Conservation (phyloP, 2,329 filamentous ascomycete genomes). For the Alternaria sp. region DNA sequence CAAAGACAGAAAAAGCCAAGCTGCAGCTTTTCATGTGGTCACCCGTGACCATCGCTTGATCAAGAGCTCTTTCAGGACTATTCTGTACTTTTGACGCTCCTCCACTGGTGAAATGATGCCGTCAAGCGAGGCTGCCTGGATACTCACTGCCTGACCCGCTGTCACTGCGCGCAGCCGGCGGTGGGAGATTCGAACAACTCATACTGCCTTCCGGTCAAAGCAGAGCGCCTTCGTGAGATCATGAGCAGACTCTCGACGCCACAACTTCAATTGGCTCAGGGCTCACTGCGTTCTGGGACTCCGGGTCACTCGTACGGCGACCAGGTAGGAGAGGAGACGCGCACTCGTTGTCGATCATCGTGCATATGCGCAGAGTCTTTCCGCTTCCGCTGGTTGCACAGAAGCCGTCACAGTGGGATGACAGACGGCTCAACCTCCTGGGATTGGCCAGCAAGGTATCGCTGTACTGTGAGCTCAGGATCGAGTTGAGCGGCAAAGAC, state of each 20-base stretch:
- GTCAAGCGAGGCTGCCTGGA: constrained; percentile 20
- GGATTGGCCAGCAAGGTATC: constrained; percentile 4
- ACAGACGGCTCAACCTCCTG: constrained; percentile 21
- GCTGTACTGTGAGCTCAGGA: constrained; percentile 3
- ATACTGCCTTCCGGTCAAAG: constrained; percentile 29
- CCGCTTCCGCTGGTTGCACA: constrained; percentile 39
- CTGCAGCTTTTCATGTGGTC: constrained; percentile 30
- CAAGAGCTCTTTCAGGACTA: constrained; percentile 4
- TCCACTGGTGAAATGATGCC: constrained; percentile 16
- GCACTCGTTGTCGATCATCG: constrained; percentile 12
- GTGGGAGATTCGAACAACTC: constrained; percentile 44
- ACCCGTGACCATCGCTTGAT: constrained; percentile 25
- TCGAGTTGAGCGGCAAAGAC: neutral
- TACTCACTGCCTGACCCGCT: constrained; percentile 22
- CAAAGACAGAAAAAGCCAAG: constrained; percentile 27
- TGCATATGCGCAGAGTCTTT: constrained; percentile 15
- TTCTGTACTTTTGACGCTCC: constrained; percentile 27
- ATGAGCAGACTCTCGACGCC: constrained; percentile 3
- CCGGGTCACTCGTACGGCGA: constrained; percentile 25
- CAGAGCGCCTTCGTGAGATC: constrained; percentile 12
- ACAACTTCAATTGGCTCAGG: constrained; percentile 16
- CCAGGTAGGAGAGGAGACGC: constrained; percentile 16
- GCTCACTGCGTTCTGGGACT: constrained; percentile 16
- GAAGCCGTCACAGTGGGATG: constrained; percentile 26
- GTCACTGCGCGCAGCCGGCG: constrained; percentile 38